phyloP scores from a whole-genome alignment of 1,139 yeast genomes.

The Yamadazyma sp. region DNA sequence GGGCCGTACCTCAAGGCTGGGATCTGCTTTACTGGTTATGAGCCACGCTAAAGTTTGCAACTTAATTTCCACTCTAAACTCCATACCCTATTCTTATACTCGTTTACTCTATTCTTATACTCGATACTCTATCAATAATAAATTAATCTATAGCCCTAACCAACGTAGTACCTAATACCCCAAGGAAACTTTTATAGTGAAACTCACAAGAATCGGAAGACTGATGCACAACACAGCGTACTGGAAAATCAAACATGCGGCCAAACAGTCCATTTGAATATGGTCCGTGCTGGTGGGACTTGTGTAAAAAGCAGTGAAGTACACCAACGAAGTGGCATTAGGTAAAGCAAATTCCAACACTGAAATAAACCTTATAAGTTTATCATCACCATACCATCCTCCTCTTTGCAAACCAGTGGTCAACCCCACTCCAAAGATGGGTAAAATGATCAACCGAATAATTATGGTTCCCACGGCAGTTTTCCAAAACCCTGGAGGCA shows the following conservation, averaged over 20 bases:
- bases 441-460: slow-evolving; percentile 36
- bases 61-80: too few species aligned
- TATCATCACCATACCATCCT: slow-evolving; percentile 55
- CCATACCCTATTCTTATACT: too few species aligned
- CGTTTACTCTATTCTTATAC: too few species aligned
- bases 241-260: slow-evolving; percentile 68
- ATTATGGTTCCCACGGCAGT: slow-evolving; percentile 41
- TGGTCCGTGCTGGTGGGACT: slow-evolving; percentile 61
- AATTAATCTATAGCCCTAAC: too few species aligned
- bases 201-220: slow-evolving; percentile 67
- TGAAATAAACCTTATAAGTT: slow-evolving; percentile 57
- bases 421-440: slow-evolving; percentile 47
- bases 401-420: slow-evolving; percentile 44
- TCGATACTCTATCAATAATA: too few species aligned
- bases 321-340: slow-evolving; percentile 80
- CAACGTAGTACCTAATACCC: slow-evolving; percentile 18
- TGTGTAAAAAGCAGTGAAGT: slow-evolving; percentile 80
- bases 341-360: slow-evolving; percentile 80
- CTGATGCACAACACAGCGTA: slow-evolving; percentile 61
- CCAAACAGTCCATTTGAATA: slow-evolving; percentile 80
- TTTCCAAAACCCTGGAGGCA: slow-evolving; percentile 75
- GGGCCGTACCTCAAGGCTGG: too few species aligned
- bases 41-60: too few species aligned
- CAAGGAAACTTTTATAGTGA: slow-evolving; percentile 45
- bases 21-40: too few species aligned